Percentiles rank a stretch among this genome's conserved stretches.
phyloP scores from a whole-genome alignment of 257 asterid species.

The Anisodus tanguticus region DNA sequence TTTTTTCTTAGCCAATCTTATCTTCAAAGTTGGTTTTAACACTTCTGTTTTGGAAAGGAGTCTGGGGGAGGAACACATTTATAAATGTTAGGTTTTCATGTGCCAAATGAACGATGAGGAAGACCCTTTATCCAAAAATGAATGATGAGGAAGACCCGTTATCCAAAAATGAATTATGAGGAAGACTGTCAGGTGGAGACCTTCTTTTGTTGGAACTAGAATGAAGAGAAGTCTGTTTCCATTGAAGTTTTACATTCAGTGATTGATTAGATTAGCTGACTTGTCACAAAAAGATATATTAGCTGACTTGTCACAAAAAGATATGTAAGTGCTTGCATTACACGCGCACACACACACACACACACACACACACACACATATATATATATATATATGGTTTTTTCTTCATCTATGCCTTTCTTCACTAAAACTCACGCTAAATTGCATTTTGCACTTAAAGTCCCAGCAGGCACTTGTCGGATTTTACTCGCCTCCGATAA shows the following conservation, averaged over 20 bases:
- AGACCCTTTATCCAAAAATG: slow-evolving; percentile 36
- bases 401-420: background rate
- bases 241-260: too few species aligned
- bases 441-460: background rate
- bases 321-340: background rate
- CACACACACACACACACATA: background rate
- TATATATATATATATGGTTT: background rate
- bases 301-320: background rate
- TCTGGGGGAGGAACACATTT: background rate
- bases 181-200: background rate
- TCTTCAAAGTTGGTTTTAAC: background rate
- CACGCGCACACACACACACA: background rate
- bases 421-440: background rate
- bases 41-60: slow-evolving; percentile 26
- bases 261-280: too few species aligned
- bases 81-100: background rate
- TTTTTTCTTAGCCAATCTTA: slow-evolving; percentile 4
- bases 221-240: too few species aligned
- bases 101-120: background rate
- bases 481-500: background rate
- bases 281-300: background rate
- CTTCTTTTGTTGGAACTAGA: too few species aligned
- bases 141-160: slow-evolving; percentile 40
- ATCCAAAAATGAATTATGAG: slow-evolving; percentile 7
- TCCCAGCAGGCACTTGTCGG: background rate